Percentiles rank a stretch among this genome's conserved stretches.
phyloP scores from a whole-genome alignment of 192 early-diverging fungal species.

The Coemansia sp. region DNA sequence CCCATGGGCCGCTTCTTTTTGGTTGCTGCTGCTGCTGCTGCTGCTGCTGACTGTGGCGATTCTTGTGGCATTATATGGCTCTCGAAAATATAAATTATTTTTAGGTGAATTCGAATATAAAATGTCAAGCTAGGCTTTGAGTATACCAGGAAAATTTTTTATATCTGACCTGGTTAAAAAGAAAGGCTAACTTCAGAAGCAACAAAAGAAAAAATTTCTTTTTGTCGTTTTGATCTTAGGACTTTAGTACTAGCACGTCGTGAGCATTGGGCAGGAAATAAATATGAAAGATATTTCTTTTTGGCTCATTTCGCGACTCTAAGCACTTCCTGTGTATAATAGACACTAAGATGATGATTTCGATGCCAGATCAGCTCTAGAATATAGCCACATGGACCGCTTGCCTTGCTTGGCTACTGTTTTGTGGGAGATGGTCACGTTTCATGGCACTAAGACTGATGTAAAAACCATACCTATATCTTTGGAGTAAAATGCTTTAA shows the following conservation, averaged over 20 bases:
- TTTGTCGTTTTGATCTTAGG: slow-evolving; percentile 17
- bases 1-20: slow-evolving; percentile 54
- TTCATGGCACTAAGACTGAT: background rate
- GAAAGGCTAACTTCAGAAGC: background rate
- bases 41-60: background rate
- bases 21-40: slow-evolving; percentile 2
- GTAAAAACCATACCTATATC: background rate
- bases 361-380: background rate
- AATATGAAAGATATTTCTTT: background rate
- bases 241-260: slow-evolving; percentile 13
- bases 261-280: slow-evolving; percentile 6
- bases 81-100: too few relatives aligned
- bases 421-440: background rate
- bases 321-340: slow-evolving; percentile 13
- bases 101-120: background rate
- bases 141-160: background rate
- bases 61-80: background rate
- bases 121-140: slow-evolving; percentile 10
- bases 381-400: background rate
- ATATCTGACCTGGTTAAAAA: background rate
- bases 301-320: slow-evolving; percentile 18
- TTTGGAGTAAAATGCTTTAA: background rate
- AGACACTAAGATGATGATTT: background rate
- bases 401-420: background rate
- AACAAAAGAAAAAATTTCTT: background rate